Evolutionary conservation across 768 basidiomycete species (phyloP), one percentile per base, ranked within the genome.

Genomic region (Mycena latifolia): DNA sequence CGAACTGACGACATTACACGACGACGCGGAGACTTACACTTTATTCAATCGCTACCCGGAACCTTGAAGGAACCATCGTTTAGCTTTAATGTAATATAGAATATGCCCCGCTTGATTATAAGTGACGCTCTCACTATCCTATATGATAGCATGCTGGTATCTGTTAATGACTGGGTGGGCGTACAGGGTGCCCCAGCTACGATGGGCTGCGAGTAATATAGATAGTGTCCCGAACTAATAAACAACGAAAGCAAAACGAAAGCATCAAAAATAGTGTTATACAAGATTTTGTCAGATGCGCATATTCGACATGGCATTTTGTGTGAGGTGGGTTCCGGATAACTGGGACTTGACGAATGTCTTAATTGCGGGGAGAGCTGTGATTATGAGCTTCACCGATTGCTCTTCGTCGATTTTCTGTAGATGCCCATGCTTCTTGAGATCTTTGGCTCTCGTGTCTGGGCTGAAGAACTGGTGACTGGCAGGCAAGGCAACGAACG

Each of bases 351-450:
- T 81, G 55, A 93, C 81, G 66, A 89, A 89, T 9, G 84, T 73
- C 55, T 88, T 78, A 69, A 94, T 91, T 29, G 83, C 78, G 2
- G 91, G 90, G 55, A 94, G 77, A 9, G 88, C 89, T 63, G 82
- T 81, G 35, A 86, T 85, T 52, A 95, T 86, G n/a, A 93, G 86
- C 73, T 89, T 89, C 68, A 93, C 85, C n/a, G 92, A 87, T 72
- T 92, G 89, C 39, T 84, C 78, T 76, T 92, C 89, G 28, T 89
- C 88, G 8, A 91, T 86, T 37, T 85, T 81, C 43, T 88, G 77
- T 22, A 95, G 78, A 58, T 82, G 82, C 8, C 92, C 92, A 65
- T 95, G 89, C 67, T 87, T 84, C 71, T 86, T 87, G 43, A 88
- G 73, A 51, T 84, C 82, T 63, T 80, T 84, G 2, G 77, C 69